phyloP scores from a whole-genome alignment of 371 early-diverging fungal genomes.

The Paraphysoderma sedebokerense region DNA sequence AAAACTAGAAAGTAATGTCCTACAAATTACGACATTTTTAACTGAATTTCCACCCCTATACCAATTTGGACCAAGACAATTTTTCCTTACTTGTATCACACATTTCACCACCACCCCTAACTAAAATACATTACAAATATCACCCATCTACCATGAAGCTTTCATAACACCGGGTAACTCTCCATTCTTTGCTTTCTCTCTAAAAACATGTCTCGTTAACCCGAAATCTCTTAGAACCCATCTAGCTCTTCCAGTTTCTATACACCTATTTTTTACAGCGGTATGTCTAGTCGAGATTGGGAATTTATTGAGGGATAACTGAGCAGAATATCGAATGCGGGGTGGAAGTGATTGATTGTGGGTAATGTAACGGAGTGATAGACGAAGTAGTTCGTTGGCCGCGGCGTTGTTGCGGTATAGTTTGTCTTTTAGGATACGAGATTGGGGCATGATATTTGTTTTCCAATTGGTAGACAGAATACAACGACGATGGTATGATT shows the following conservation, averaged over 20 bases:
- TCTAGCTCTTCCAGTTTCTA: slow-evolving; percentile 65
- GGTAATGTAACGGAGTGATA: slow-evolving; percentile 59
- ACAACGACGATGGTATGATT: too few species aligned
- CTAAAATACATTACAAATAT: too few species aligned
- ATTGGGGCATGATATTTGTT: slow-evolving; percentile 6
- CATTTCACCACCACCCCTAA: too few species aligned
- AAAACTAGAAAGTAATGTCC: too few species aligned
- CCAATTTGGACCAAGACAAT: too few species aligned
- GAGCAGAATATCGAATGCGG: slow-evolving; percentile 64
- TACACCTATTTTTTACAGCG: slow-evolving; percentile 55
- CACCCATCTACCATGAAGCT: slow-evolving; percentile 72
- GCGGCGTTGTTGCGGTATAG: slow-evolving; percentile 50
- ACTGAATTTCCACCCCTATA: too few species aligned
- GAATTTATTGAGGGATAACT: slow-evolving; percentile 51
- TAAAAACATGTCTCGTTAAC: slow-evolving; percentile 65
- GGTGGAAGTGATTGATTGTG: slow-evolving; percentile 59
- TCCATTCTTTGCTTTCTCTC: slow-evolving; percentile 60
- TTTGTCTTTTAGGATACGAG: slow-evolving; percentile 55
- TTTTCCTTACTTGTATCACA: too few species aligned
- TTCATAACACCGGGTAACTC: slow-evolving; percentile 70
- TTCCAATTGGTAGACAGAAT: too few species aligned
- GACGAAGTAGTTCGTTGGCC: slow-evolving; percentile 49
- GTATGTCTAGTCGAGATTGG: slow-evolving; percentile 51
- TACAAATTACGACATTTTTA: too few species aligned
- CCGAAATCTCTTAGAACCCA: slow-evolving; percentile 65